Conservation (phyloP, 169 alveolate species). For the Plasmodium chabaudi region DNA sequence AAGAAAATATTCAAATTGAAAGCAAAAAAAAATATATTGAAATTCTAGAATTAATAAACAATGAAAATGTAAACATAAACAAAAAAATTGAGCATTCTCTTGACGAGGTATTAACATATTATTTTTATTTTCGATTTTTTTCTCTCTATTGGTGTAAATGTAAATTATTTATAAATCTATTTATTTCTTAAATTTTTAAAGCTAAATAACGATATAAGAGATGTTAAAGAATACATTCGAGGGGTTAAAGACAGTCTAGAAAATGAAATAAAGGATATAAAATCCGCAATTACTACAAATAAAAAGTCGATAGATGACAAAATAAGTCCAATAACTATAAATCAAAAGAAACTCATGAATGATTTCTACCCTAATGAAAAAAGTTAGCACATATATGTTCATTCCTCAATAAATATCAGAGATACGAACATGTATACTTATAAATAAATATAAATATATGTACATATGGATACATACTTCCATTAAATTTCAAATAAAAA, state of each 20-base stretch:
- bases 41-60: constrained; percentile 63
- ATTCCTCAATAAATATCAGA: background rate
- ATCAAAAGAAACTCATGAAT: constrained; percentile 45
- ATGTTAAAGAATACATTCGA: constrained; percentile 23
- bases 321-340: constrained; percentile 17
- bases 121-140: background rate
- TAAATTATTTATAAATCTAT: constrained; percentile 1
- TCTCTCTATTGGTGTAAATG: background rate
- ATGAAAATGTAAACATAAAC: constrained; percentile 52
- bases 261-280: constrained; percentile 31
- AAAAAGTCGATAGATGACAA: constrained; percentile 51
- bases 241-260: constrained; percentile 46
- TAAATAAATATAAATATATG: constrained; percentile 17
- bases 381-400: constrained; percentile 9
- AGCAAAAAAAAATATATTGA: constrained; percentile 59
- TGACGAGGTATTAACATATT: constrained; percentile 21
- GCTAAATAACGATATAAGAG: constrained; percentile 34
- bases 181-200: constrained; percentile 3
- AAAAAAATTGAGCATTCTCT: constrained; percentile 39
- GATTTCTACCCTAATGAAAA: constrained; percentile 64
- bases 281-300: constrained; percentile 15
- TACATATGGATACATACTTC: background rate
- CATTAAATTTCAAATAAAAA: too few species aligned
- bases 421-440: background rate
- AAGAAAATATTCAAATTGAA: constrained; percentile 67